phyloP scores from a whole-genome alignment of 345 rosid species.

The Hypericum androsaemum region DNA sequence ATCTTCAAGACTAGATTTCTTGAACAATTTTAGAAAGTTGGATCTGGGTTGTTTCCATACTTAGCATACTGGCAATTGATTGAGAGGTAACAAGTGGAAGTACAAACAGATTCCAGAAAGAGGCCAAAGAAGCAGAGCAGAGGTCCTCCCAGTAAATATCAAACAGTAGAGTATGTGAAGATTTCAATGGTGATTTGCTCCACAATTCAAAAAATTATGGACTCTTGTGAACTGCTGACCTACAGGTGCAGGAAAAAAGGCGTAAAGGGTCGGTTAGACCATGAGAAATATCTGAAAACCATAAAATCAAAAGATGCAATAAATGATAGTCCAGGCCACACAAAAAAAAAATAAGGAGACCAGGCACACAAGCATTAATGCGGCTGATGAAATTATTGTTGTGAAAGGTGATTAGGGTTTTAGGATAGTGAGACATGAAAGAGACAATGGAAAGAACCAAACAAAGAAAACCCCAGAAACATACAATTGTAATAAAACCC shows the following conservation, averaged over 20 bases:
- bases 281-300: slow-evolving; percentile 46
- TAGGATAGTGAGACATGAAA: slow-evolving; percentile 25
- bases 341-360: slow-evolving; percentile 8
- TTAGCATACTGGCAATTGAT: slow-evolving; percentile 12
- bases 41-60: slow-evolving; percentile 23
- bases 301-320: slow-evolving; percentile 26
- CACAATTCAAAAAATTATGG: slow-evolving; percentile 29
- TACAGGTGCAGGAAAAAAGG: slow-evolving; percentile 27
- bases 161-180: slow-evolving; percentile 26
- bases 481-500: slow-evolving; percentile 15
- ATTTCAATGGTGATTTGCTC: slow-evolving; percentile 42
- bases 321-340: slow-evolving; percentile 22
- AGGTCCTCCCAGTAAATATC: slow-evolving; percentile 31
- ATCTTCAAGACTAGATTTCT: slow-evolving; percentile 3
- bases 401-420: slow-evolving; percentile 30
- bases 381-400: slow-evolving; percentile 18
- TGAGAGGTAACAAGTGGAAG: slow-evolving; percentile 17
- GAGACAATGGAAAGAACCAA: slow-evolving; percentile 33
- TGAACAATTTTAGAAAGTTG: slow-evolving; percentile 12
- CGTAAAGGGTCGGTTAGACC: slow-evolving; percentile 32
- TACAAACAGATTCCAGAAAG: slow-evolving; percentile 18
- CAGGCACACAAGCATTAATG: slow-evolving; percentile 10
- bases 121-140: slow-evolving; percentile 28
- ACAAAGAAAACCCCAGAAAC: slow-evolving; percentile 30
- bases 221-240: slow-evolving; percentile 44